These are phyloP conservation scores for Clathrospora elynae DNA, from an alignment of 2,329 filamentous ascomycete species.

Conservation along the genomic window DNA sequence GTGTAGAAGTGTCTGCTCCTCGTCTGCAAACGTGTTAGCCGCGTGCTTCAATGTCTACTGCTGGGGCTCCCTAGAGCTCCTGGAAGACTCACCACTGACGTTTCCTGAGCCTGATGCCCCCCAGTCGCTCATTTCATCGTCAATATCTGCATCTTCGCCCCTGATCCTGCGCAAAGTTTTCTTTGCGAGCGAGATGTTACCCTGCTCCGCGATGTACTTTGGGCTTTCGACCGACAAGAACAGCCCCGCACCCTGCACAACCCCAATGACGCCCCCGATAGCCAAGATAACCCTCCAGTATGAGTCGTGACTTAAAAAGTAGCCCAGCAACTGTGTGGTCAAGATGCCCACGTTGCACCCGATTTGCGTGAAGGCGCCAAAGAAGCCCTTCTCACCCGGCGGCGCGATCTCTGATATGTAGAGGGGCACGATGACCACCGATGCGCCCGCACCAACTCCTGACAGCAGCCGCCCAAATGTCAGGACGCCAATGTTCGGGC, in stretches of 20 bases:
- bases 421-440: conserved; percentile 90
- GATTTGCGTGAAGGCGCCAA: conserved; percentile 83
- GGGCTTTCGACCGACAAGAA: conserved; percentile 80
- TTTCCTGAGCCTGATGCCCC: conserved; percentile 38
- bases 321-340: conserved; percentile 79
- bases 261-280: conserved; percentile 70
- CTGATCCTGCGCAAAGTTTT: conserved; percentile 75
- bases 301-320: conserved; percentile 78
- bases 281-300: conserved; percentile 85
- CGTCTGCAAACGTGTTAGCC: conserved; percentile 52
- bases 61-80: no score
- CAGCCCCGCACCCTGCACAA: conserved; percentile 71
- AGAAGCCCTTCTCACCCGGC: conserved; percentile 71
- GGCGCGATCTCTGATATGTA: conserved; percentile 94
- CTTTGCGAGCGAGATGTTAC: conserved; percentile 65
- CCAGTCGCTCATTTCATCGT: conserved; percentile 69
- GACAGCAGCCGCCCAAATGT: conserved; percentile 76
- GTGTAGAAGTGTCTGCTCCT: conserved; percentile 72
- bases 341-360: conserved; percentile 93
- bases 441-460: conserved; percentile 82
- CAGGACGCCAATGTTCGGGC: conserved; percentile 69
- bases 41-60: no score
- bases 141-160: conserved; percentile 69
- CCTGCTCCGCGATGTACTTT: conserved; percentile 76
- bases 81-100: conserved; percentile 32